Evolutionary conservation across 805 yeast species (phyloP).

Genomic region (Candida broadrunensis): DNA sequence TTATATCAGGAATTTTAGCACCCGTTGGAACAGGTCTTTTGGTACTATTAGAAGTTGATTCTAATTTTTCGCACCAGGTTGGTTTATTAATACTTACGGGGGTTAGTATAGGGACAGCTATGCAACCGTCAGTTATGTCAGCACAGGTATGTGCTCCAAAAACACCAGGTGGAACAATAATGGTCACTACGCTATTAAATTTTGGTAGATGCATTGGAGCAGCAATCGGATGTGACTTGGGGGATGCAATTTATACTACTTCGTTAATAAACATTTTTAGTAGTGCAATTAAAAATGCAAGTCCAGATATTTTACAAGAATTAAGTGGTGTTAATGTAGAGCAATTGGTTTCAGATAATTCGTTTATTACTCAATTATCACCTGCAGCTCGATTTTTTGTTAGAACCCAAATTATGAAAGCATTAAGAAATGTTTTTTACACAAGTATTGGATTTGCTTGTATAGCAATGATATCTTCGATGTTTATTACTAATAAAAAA

Average conservation of each 20-base stretch:
- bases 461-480: constrained; percentile 21
- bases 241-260: constrained; percentile 8
- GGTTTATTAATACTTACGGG: constrained; percentile 49
- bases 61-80: constrained; percentile 33
- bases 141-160: constrained; percentile 53
- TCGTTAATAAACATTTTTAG: constrained; percentile 8
- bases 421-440: constrained; percentile 40
- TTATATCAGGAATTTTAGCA: constrained; percentile 26
- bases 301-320: constrained; percentile 4
- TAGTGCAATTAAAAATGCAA: constrained; percentile 7
- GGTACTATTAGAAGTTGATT: constrained; percentile 35
- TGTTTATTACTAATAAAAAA: constrained; percentile 39
- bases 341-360: constrained; percentile 4
- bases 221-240: constrained; percentile 34
- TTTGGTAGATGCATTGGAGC: constrained; percentile 48
- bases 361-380: constrained; percentile 9
- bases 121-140: constrained; percentile 44
- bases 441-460: constrained; percentile 36
- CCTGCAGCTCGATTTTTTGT: constrained; percentile 22
- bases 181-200: constrained; percentile 44
- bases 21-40: constrained; percentile 46
- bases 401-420: constrained; percentile 25
- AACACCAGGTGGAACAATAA: constrained; percentile 45
- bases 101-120: constrained; percentile 43
- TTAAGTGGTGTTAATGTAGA: constrained; percentile 8